Evolutionary conservation across 495 filamentous ascomycete species (phyloP).

Genomic region (Tuber microsphaerosporum): DNA sequence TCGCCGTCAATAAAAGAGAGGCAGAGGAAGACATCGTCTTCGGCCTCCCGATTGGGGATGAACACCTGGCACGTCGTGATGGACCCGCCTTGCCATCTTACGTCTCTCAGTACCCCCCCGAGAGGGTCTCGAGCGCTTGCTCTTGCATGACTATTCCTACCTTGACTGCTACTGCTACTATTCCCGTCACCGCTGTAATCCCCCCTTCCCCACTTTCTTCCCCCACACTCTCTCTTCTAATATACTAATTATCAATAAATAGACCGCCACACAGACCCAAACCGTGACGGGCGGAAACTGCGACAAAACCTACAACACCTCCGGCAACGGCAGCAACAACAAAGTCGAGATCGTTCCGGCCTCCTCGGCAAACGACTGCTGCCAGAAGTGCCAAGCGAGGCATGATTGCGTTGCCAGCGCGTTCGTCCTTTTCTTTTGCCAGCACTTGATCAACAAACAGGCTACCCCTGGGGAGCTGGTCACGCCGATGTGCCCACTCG

Average conservation of each 20-base stretch:
- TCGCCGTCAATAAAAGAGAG: neutral
- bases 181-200: conserved; percentile 20
- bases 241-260: conserved; percentile 6
- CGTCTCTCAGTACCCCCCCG: conserved; percentile 19
- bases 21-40: conserved; percentile 12
- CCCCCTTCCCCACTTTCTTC: neutral
- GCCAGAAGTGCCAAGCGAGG: conserved; percentile 16
- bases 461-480: neutral
- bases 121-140: conserved; percentile 27
- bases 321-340: conserved; percentile 66
- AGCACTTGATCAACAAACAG: conserved; percentile 7
- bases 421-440: neutral
- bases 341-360: neutral
- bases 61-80: neutral
- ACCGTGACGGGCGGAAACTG: conserved; percentile 16
- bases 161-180: conserved; percentile 5
- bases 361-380: neutral
- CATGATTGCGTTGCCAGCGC: conserved; percentile 21
- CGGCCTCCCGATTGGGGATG: neutral
- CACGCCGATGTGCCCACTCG: conserved; percentile 15
- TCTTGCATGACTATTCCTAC: conserved; percentile 26
- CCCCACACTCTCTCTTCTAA: neutral
- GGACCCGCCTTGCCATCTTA: conserved; percentile 8
- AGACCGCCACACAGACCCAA: conserved; percentile 10
- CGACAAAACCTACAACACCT: conserved; percentile 72